Percentiles rank a stretch among this genome's conserved stretches.
These are phyloP conservation scores for Cryptococcus neoformans DNA, from an alignment of 1,284 basidiomycete genomes.

Conservation along the genomic window DNA sequence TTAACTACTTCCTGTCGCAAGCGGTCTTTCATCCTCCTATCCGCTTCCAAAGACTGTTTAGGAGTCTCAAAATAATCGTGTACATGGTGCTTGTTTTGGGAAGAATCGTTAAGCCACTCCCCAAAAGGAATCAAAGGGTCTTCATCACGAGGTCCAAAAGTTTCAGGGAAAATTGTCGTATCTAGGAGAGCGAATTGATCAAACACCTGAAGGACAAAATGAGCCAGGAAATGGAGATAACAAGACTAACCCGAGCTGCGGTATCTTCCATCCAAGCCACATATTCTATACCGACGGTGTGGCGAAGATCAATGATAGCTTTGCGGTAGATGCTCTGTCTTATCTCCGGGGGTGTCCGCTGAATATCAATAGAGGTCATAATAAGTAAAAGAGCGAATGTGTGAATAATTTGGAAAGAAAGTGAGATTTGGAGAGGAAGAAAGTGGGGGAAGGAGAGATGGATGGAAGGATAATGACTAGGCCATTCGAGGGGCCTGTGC, in stretches of 20 bases:
- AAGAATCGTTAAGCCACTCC: not conserved
- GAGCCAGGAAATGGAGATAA: not conserved
- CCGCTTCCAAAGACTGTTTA: not conserved
- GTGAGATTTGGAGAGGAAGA: not conserved
- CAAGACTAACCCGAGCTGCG: not conserved
- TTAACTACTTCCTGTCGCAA: not conserved
- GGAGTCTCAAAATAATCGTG: not conserved
- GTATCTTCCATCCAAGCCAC: slow-evolving; percentile 4
- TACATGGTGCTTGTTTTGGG: not conserved
- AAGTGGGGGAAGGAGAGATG: not conserved
- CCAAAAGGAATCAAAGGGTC: not conserved
- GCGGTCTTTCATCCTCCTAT: not conserved
- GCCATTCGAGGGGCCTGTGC: not conserved
- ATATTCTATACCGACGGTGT: slow-evolving; percentile 1
- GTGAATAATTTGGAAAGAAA: not conserved
- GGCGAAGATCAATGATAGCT: not conserved
- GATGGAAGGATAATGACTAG: not conserved
- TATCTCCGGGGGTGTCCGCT: not conserved
- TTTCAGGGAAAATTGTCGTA: not conserved
- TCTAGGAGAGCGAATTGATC: not conserved
- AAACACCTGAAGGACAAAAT: not conserved
- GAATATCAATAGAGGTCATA: not conserved
- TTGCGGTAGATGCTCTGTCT: slow-evolving; percentile 3
- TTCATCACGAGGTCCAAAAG: slow-evolving; percentile 1
- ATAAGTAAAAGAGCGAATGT: not conserved